Evolutionary conservation across 768 basidiomycete genomes (phyloP).

Genomic region (Phylloporus sp.): DNA sequence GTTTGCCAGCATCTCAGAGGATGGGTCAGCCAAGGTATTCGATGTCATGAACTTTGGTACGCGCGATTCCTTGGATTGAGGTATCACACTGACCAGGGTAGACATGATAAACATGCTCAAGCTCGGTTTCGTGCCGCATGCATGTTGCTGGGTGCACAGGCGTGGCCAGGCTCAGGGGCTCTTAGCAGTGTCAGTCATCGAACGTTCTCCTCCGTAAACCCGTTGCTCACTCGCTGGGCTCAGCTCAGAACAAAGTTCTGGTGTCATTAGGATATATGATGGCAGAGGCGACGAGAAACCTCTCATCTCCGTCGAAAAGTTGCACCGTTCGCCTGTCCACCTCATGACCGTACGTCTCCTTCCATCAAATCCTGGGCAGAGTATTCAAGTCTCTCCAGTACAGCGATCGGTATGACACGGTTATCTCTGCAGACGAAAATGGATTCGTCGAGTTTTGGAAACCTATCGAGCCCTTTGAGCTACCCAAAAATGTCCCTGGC

Average conservation of each 20-base stretch:
- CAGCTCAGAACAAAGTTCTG: slow-evolving; percentile 75
- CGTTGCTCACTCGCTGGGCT: slow-evolving; percentile 16
- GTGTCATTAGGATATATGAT: slow-evolving; percentile 85
- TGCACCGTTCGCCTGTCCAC: slow-evolving; percentile 89
- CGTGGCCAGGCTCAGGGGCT: slow-evolving; percentile 83
- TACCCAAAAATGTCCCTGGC: slow-evolving; percentile 70
- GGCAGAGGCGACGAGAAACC: slow-evolving; percentile 81
- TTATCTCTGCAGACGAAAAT: slow-evolving; percentile 89
- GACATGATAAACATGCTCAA: slow-evolving; percentile 99
- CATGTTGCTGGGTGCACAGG: slow-evolving; percentile 94
- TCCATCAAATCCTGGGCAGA: neutral
- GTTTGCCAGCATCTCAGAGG: slow-evolving; percentile 88
- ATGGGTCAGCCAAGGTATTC: slow-evolving; percentile 91
- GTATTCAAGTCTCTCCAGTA: slow-evolving; percentile 48
- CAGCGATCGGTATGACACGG: slow-evolving; percentile 83
- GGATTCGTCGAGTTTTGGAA: slow-evolving; percentile 98
- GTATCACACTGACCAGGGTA: slow-evolving; percentile 27
- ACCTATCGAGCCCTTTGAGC: slow-evolving; percentile 81
- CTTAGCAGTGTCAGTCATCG: slow-evolving; percentile 70
- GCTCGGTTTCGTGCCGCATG: slow-evolving; percentile 76
- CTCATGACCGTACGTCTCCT: slow-evolving; percentile 69
- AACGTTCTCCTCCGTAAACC: slow-evolving; percentile 15
- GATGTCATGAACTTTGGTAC: slow-evolving; percentile 97
- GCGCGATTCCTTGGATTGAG: slow-evolving; percentile 24
- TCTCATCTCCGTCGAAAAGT: slow-evolving; percentile 64